phyloP scores from a whole-genome alignment of 2,329 filamentous ascomycete genomes.

The Aspergillus tamarii region DNA sequence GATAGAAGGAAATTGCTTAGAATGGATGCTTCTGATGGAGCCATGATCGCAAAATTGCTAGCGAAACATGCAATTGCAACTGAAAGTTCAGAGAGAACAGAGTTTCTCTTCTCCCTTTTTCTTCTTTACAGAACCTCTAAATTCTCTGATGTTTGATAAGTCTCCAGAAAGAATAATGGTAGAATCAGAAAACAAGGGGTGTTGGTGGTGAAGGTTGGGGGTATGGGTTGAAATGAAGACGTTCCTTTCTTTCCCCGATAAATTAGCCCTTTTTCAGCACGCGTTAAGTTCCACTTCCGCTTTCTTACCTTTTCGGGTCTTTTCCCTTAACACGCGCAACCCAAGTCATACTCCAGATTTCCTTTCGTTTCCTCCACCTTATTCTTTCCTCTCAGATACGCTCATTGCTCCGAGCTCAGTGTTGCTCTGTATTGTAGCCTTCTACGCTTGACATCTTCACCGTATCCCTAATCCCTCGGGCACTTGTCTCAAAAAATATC shows the following conservation, averaged over 20 bases:
- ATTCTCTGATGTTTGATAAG: background rate
- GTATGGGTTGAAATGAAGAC: background rate
- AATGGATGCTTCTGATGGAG: slow-evolving; percentile 74
- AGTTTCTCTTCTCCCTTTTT: background rate
- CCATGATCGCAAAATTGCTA: slow-evolving; percentile 54
- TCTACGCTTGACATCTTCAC: background rate
- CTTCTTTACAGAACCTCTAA: background rate
- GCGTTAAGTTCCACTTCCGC: slow-evolving; percentile 16
- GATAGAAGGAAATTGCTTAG: slow-evolving; percentile 77
- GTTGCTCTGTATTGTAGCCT: background rate
- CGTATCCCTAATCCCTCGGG: background rate
- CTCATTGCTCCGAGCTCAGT: background rate
- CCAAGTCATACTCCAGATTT: slow-evolving; percentile 1
- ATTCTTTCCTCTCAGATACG: background rate
- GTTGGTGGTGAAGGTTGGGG: slow-evolving; percentile 11
- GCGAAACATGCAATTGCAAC: background rate
- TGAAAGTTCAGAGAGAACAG: background rate
- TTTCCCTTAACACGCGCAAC: slow-evolving; percentile 11
- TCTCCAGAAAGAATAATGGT: background rate
- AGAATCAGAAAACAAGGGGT: background rate
- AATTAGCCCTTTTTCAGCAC: slow-evolving; percentile 10
- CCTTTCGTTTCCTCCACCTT: background rate
- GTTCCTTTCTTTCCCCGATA: background rate
- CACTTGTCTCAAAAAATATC: background rate
- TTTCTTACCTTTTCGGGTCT: slow-evolving; percentile 7